phyloP scores from a whole-genome alignment of 495 filamentous ascomycete species.

The Penicillium canescens region DNA sequence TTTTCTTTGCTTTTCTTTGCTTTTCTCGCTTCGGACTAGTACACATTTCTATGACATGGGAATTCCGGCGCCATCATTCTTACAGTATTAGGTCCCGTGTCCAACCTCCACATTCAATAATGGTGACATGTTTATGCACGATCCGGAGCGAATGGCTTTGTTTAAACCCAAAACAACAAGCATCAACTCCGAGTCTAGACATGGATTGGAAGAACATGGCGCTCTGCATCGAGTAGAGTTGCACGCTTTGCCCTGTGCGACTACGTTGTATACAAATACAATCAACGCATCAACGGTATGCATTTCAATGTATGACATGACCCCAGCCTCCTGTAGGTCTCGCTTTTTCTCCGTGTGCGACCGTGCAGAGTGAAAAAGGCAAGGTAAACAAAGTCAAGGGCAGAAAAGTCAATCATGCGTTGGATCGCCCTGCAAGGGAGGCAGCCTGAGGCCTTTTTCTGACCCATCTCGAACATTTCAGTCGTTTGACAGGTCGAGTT shows the following conservation, averaged over 20 bases:
- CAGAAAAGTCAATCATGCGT: background rate
- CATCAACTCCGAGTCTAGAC: background rate
- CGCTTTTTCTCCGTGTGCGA: constrained; percentile 19
- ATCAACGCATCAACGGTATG: background rate
- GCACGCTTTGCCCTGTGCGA: constrained; percentile 1
- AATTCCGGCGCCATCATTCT: no score
- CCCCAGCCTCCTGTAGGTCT: constrained; percentile 15
- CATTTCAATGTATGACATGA: constrained; percentile 10
- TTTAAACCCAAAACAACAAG: no score
- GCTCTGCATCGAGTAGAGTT: background rate
- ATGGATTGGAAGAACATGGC: background rate
- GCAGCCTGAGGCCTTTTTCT: background rate
- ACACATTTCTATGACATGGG: background rate
- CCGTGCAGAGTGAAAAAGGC: constrained; percentile 6
- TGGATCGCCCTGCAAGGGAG: constrained; percentile 2
- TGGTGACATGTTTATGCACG: background rate
- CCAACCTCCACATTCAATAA: no score
- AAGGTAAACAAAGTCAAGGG: background rate
- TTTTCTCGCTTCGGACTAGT: background rate
- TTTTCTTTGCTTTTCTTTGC: background rate
- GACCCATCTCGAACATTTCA: background rate
- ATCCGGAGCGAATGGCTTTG: background rate
- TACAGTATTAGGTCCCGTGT: no score
- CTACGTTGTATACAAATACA: background rate
- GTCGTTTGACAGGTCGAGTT: constrained; percentile 16